These are phyloP conservation scores for Solanum neorickii DNA, from an alignment of 257 asterid species.

Conservation along the genomic window DNA sequence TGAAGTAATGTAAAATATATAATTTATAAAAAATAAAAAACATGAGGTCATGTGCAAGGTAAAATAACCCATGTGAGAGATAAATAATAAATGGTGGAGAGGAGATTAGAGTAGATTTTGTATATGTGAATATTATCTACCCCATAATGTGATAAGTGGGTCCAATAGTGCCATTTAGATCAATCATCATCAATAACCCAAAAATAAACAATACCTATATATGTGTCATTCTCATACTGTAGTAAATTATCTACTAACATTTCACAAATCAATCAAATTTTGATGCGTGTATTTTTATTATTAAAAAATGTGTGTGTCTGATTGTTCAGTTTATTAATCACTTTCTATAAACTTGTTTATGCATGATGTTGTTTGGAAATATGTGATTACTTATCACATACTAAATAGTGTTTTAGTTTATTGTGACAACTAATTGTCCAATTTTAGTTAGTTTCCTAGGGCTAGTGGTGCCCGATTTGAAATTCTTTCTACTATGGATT, in stretches of 20 bases:
- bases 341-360: not conserved
- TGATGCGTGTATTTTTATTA: not conserved
- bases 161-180: not conserved
- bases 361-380: not conserved
- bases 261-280: not conserved
- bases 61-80: conserved; percentile 30
- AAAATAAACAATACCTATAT: not conserved
- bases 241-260: not conserved
- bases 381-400: not conserved
- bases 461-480: not conserved
- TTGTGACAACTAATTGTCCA: not conserved
- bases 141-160: conserved; percentile 30
- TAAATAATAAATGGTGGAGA: conserved; percentile 32
- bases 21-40: too few species aligned
- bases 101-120: conserved; percentile 29
- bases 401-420: not conserved
- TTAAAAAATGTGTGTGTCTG: not conserved
- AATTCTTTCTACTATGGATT: too few species aligned
- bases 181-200: not conserved
- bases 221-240: not conserved
- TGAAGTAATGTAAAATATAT: not conserved
- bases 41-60: not conserved
- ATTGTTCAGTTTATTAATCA: not conserved
- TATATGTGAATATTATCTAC: conserved; percentile 11
- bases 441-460: not conserved